Evolutionary conservation across 2,329 filamentous ascomycete species (phyloP).

Genomic region (Gyromitra esculenta): DNA sequence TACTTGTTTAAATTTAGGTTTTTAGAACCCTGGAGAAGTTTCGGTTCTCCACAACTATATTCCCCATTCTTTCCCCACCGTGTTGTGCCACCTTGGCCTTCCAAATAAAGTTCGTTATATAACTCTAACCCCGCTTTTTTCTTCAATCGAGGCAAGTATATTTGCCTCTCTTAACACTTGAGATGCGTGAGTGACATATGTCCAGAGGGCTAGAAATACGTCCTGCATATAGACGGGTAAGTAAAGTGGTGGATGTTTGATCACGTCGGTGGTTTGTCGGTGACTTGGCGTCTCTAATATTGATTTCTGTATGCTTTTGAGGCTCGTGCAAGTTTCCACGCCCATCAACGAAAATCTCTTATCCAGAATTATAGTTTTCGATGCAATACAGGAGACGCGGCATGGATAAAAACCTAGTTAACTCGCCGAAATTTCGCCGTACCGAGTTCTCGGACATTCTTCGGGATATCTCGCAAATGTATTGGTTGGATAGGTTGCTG

Average conservation of each 20-base stretch:
- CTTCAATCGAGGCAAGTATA: neutral
- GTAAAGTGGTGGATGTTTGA: neutral
- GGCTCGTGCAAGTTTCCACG: neutral
- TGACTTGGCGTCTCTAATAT: neutral
- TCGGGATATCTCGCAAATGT: slow-evolving; percentile 18
- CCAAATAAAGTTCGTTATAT: neutral
- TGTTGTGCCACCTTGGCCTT: neutral
- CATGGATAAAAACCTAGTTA: slow-evolving; percentile 1
- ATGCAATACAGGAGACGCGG: neutral
- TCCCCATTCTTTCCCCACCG: neutral
- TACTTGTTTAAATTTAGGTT: no score
- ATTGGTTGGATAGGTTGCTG: neutral
- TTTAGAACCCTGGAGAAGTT: no score
- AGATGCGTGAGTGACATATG: neutral
- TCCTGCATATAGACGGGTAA: no score
- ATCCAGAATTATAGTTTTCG: neutral
- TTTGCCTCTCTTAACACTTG: neutral
- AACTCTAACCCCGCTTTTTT: neutral
- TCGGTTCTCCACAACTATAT: neutral
- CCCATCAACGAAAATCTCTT: neutral
- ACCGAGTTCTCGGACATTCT: slow-evolving; percentile 16
- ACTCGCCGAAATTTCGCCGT: slow-evolving; percentile 1
- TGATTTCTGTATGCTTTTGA: no score
- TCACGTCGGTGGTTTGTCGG: neutral
- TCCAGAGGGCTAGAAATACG: no score